A percentile compares a stretch with the other conserved stretches of the same genome.
Evolutionary conservation across 2,329 filamentous ascomycete species (phyloP).

Genomic region (Orbilia oligospora): DNA sequence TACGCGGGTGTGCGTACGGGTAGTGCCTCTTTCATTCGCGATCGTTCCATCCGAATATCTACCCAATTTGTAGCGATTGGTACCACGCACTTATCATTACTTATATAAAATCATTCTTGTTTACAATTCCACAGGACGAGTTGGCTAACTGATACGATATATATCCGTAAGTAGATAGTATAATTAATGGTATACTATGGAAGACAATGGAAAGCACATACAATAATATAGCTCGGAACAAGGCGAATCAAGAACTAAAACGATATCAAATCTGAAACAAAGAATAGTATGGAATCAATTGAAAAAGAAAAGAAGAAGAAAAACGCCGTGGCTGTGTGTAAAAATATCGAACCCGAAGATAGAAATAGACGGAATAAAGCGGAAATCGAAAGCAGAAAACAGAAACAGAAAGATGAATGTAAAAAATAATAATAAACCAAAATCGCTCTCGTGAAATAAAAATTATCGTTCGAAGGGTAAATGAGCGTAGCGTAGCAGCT

Average conservation of each 20-base stretch:
- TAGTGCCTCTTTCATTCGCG: slow-evolving; percentile 11
- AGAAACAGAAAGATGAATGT: neutral
- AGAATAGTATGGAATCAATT: slow-evolving; percentile 11
- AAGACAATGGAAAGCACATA: slow-evolving; percentile 13
- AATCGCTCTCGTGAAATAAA: slow-evolving; percentile 53
- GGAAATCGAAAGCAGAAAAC: neutral
- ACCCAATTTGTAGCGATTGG: slow-evolving; percentile 15
- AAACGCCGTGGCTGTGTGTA: slow-evolving; percentile 52
- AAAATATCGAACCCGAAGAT: slow-evolving; percentile 31
- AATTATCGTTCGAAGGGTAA: slow-evolving; percentile 38
- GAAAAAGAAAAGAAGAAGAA: neutral
- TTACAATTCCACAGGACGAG: slow-evolving; percentile 12
- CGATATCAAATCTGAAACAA: slow-evolving; percentile 29
- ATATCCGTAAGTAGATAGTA: neutral
- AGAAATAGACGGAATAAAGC: slow-evolving; percentile 27
- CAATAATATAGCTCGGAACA: slow-evolving; percentile 1
- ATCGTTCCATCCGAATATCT: slow-evolving; percentile 9
- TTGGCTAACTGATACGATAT: neutral
- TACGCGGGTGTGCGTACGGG: neutral
- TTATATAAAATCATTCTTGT: neutral
- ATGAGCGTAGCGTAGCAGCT: slow-evolving; percentile 52
- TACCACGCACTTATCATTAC: slow-evolving; percentile 19
- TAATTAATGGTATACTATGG: slow-evolving; percentile 7
- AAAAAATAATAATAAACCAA: slow-evolving; percentile 6
- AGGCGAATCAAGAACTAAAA: slow-evolving; percentile 12